Base-by-base conservation (phyloP, 805 yeast species). In the Wickerhamomyces xylosicus region DNA sequence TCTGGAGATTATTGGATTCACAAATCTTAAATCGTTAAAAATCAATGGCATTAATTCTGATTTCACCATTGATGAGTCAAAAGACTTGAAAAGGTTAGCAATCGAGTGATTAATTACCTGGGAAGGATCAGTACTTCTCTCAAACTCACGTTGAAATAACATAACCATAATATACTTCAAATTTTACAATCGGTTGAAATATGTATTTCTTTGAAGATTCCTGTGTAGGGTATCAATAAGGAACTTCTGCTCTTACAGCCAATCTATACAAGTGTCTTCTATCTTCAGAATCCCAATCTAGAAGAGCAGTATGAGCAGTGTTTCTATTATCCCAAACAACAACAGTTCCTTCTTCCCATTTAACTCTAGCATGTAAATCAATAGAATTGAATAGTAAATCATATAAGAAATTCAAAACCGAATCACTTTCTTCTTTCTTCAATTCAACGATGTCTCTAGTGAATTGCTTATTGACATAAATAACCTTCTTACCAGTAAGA, bases 291-390 rank as follows among this genome's bases (percentile, higher is more conserved):
- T 69, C 75, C 74, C 80, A 78, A 49, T 79, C 85, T 37, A 70
- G 66, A 15, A 74, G 63, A 19, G 84, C 81, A n/a, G 77, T 61
- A 57, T 79, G 85, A 22, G 67, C 59, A 16, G 73, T 67, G 46
- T 74, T 62, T 53, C 85, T 72, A 63, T 79, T 79, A 52, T 79
- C 85, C 85, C 85, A 79, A 20, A 77, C 57, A 31, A 74, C 82
- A 42, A 79, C 75, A 5, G 83, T 71, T 31, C 67, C 66, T 38
- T 72, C 71, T 52, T 72, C 74, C 83, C 84, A 79, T 39, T 53
- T 65, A 35, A 79, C 79, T 50, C 84, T 69, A 40, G 75, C 63
- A 42, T 77, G 79, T 46, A 76, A 66, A 50, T 76, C 81, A 33
- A 67, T 51, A 40, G 59, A 57, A 40, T 59, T 58, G 35, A 69